Conservation (phyloP, 768 basidiomycete species). For the Auricularia sp. region DNA sequence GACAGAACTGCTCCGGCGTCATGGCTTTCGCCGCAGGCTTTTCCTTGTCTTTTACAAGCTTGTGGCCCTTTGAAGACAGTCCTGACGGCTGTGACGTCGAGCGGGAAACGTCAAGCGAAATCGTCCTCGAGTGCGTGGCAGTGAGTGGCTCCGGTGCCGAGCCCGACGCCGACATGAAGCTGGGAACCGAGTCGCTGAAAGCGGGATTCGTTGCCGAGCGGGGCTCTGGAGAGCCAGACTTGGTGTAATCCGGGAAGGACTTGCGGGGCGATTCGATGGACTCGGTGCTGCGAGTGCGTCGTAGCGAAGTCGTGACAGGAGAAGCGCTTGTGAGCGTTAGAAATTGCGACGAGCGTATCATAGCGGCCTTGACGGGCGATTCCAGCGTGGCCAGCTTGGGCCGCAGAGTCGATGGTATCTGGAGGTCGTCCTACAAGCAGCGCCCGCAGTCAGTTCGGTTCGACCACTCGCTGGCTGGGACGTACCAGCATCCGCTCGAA, state of each 20-base stretch:
- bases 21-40: constrained; percentile 33
- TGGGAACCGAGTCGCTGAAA: not conserved
- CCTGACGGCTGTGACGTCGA: constrained; percentile 38
- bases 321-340: constrained; percentile 31
- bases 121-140: constrained; percentile 40
- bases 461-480: not conserved
- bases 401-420: constrained; percentile 70
- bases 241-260: not conserved
- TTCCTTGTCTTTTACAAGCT: constrained; percentile 15
- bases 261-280: constrained; percentile 49
- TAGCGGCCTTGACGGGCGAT: constrained; percentile 76
- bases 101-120: constrained; percentile 47
- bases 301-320: constrained; percentile 45
- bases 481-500: constrained; percentile 78
- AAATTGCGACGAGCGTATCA: constrained; percentile 77
- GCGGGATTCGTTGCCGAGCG: not conserved
- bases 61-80: constrained; percentile 29
- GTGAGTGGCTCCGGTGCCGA: not conserved
- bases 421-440: constrained; percentile 65
- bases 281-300: constrained; percentile 65
- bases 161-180: not conserved
- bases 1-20: constrained; percentile 58
- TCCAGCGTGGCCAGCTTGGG: constrained; percentile 78
- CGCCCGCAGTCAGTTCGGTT: constrained; percentile 4
- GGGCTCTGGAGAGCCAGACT: not conserved